Conservation (phyloP, 129 eudicot species). For the Gnaphalium uliginosum region DNA sequence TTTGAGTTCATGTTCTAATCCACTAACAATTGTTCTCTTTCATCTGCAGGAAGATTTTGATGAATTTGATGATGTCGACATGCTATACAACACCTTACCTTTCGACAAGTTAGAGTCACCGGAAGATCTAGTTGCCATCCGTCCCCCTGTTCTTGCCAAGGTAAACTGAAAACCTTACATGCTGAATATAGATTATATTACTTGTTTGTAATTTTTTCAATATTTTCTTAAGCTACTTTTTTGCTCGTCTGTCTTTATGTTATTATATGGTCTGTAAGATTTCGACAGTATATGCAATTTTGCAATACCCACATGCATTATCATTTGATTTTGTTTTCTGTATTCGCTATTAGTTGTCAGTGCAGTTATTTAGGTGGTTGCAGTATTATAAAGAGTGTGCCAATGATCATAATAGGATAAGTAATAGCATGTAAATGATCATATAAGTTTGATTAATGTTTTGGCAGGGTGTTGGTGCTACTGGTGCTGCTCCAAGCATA, state of each 20-base stretch:
- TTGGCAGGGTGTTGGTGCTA: constrained; percentile 67
- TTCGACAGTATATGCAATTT: not conserved
- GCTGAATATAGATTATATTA: not conserved
- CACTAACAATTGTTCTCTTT: constrained; percentile 6
- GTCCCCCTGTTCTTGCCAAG: constrained; percentile 59
- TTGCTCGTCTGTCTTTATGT: not conserved
- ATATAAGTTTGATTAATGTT: constrained; percentile 16
- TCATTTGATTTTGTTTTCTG: not conserved
- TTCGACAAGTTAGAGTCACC: constrained; percentile 66
- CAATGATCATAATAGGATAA: not conserved
- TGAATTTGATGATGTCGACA: constrained; percentile 69
- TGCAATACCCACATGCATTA: not conserved
- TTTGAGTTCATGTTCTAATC: not conserved
- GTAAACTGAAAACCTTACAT: constrained; percentile 30
- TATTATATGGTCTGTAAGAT: constrained; percentile 10
- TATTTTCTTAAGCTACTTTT: not conserved
- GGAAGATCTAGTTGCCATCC: constrained; percentile 68
- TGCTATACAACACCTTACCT: constrained; percentile 63
- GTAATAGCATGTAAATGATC: not conserved
- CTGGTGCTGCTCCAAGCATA: constrained; percentile 49
- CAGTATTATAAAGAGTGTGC: constrained; percentile 2
- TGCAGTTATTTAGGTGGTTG: not conserved
- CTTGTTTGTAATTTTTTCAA: not conserved
- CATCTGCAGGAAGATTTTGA: constrained; percentile 61
- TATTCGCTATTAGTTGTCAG: not conserved